phyloP scores from a whole-genome alignment of 768 basidiomycete genomes.

The Lentinus tigrinus region DNA sequence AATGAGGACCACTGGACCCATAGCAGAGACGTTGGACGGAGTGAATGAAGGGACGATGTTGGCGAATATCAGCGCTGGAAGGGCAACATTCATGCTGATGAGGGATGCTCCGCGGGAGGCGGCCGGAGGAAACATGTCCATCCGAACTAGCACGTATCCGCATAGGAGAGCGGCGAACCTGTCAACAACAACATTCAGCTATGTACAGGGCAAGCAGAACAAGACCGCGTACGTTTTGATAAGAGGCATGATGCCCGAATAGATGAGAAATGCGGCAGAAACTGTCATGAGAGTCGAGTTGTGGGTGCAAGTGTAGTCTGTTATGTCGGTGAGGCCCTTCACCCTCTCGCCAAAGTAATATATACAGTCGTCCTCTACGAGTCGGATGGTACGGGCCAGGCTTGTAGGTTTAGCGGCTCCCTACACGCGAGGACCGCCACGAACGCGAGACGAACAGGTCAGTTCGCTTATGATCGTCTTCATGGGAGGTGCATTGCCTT shows the following conservation, averaged over 20 bases:
- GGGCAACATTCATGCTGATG: constrained; percentile 45
- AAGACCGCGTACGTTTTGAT: constrained; percentile 26
- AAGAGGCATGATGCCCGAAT: constrained; percentile 31
- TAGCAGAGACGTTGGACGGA: constrained; percentile 40
- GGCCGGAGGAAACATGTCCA: constrained; percentile 37
- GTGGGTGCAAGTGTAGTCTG: background rate
- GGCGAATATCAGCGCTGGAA: constrained; percentile 47
- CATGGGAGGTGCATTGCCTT: background rate
- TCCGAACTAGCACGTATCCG: constrained; percentile 37
- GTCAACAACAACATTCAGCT: background rate
- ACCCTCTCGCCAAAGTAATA: background rate
- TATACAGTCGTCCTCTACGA: background rate
- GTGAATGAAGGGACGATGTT: constrained; percentile 50
- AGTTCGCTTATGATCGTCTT: constrained; percentile 6
- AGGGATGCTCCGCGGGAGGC: constrained; percentile 39
- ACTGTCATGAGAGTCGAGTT: constrained; percentile 14
- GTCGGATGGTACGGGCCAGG: background rate
- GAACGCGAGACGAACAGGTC: background rate
- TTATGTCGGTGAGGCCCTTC: background rate
- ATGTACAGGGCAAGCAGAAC: background rate
- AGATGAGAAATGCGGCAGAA: constrained; percentile 28
- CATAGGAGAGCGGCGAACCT: constrained; percentile 34
- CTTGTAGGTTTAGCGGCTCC: background rate
- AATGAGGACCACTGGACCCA: constrained; percentile 44
- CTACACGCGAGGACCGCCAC: background rate